Evolutionary conservation across 495 filamentous ascomycete species (phyloP).

Genomic region (Penicillium turbatum): DNA sequence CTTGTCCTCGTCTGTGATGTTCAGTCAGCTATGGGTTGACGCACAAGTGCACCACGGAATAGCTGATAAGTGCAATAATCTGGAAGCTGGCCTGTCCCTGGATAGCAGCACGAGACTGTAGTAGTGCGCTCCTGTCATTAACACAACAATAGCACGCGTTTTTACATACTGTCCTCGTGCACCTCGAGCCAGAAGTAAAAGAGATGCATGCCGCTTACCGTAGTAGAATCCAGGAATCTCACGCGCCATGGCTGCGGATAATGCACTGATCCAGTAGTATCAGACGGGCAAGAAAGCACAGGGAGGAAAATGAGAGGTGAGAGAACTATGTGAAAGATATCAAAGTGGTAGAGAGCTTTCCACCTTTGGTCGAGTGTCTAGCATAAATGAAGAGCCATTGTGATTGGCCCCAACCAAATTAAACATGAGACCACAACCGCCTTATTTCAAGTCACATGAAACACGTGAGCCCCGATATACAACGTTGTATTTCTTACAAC

Average conservation of each 20-base stretch:
- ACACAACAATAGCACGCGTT: background rate
- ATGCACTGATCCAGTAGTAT: background rate
- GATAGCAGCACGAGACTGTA: no score
- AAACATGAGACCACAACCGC: background rate
- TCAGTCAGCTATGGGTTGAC: background rate
- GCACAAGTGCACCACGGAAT: background rate
- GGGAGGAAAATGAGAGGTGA: background rate
- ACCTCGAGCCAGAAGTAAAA: no score
- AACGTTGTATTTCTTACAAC: no score
- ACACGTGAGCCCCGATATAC: background rate
- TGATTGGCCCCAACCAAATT: background rate
- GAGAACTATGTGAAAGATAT: background rate
- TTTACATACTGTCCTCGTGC: background rate
- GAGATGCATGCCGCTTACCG: conserved; percentile 23
- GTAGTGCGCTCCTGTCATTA: no score
- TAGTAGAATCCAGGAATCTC: conserved; percentile 48
- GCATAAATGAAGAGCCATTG: background rate
- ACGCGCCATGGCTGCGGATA: conserved; percentile 41
- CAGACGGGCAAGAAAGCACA: background rate
- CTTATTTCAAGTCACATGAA: background rate
- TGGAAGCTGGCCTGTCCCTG: background rate
- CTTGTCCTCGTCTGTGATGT: conserved; percentile 43
- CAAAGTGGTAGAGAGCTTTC: background rate
- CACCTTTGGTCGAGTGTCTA: background rate
- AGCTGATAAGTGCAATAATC: background rate